These are phyloP conservation scores for Tolypocladium cylindrosporum DNA, from an alignment of 2,329 filamentous ascomycete genomes.

Conservation along the genomic window DNA sequence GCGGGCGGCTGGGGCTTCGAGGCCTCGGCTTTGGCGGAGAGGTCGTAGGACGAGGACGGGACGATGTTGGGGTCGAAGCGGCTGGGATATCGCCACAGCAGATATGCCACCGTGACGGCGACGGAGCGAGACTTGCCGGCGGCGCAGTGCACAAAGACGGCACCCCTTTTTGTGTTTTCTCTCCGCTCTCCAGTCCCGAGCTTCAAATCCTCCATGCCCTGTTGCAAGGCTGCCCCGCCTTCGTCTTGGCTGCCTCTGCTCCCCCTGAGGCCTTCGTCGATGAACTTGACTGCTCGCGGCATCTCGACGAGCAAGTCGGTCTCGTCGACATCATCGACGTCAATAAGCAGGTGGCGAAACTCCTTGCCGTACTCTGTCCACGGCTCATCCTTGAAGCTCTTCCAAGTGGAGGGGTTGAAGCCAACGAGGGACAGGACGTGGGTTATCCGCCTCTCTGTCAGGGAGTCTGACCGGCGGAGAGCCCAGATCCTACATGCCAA, in stretches of 20 bases:
- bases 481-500: conserved; percentile 59
- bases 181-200: not conserved
- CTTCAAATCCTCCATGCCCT: conserved; percentile 3
- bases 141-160: conserved; percentile 61
- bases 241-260: conserved; percentile 8
- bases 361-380: conserved; percentile 40
- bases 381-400: conserved; percentile 38
- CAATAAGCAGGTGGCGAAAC: conserved; percentile 66
- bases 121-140: conserved; percentile 95
- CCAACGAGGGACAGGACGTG: conserved; percentile 80
- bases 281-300: conserved; percentile 69
- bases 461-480: conserved; percentile 58
- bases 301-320: conserved; percentile 79
- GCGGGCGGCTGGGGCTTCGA: not conserved
- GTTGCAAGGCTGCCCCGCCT: conserved; percentile 1
- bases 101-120: conserved; percentile 72
- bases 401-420: conserved; percentile 29
- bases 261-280: conserved; percentile 51
- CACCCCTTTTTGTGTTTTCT: conserved; percentile 18
- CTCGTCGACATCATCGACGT: conserved; percentile 85
- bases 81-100: conserved; percentile 58
- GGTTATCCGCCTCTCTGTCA: conserved; percentile 68
- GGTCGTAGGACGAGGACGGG: conserved; percentile 11
- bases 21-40: conserved; percentile 1
- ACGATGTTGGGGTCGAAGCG: conserved; percentile 34